Conservation (phyloP, 164 flowering plant species). For the Kalanchoe fedtschenkoi region DNA sequence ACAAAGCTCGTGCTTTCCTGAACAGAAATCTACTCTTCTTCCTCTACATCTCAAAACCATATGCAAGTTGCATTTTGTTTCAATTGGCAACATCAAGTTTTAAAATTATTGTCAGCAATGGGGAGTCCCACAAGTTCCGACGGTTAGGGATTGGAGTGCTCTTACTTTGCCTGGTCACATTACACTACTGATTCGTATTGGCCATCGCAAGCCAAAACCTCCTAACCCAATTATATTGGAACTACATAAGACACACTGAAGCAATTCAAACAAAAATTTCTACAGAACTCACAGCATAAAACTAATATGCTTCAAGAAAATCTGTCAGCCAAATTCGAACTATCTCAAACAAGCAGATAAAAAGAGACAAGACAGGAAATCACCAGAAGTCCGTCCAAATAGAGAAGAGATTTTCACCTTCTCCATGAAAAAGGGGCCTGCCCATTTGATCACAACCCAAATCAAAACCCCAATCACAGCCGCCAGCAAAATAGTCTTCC, state of each 20-base stretch:
- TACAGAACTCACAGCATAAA: background rate
- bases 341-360: background rate
- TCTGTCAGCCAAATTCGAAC: background rate
- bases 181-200: background rate
- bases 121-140: too few relatives aligned
- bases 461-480: conserved; percentile 1
- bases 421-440: conserved; percentile 7
- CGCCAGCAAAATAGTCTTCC: background rate
- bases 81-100: too few relatives aligned
- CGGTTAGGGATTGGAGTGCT: background rate
- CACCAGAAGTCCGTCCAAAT: background rate
- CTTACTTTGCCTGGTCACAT: background rate
- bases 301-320: background rate
- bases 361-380: background rate
- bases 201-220: background rate
- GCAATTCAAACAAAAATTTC: background rate
- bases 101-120: too few relatives aligned
- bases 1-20: too few relatives aligned
- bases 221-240: background rate
- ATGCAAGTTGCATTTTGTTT: too few relatives aligned
- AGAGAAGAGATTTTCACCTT: background rate
- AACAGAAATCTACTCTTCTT: too few relatives aligned
- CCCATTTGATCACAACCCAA: conserved; percentile 8
- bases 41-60: too few relatives aligned
- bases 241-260: background rate